phyloP scores from a whole-genome alignment of 805 yeast genomes.

The Trichomonascus vanleenenianus region DNA sequence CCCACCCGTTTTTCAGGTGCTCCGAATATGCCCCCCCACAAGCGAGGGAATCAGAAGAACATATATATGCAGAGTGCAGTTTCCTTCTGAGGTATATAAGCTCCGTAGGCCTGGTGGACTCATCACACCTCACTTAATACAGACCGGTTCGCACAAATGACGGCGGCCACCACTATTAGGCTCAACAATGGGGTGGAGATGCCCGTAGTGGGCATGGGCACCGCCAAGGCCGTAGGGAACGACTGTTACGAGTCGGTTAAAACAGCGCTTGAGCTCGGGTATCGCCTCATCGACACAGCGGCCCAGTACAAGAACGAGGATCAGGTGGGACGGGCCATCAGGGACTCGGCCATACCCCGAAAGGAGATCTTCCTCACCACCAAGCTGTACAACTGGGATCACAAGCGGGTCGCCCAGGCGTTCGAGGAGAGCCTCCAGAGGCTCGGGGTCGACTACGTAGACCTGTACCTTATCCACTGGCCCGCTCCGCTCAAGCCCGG shows the following conservation, averaged over 20 bases:
- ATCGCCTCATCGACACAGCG: slow-evolving; percentile 70
- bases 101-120: too few relatives aligned
- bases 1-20: too few relatives aligned
- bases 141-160: neutral
- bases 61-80: too few relatives aligned
- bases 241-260: slow-evolving; percentile 37
- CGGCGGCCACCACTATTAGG: slow-evolving; percentile 21
- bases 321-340: slow-evolving; percentile 49
- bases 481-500: slow-evolving; percentile 37
- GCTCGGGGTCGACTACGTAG: slow-evolving; percentile 52
- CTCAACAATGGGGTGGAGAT: slow-evolving; percentile 51
- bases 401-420: slow-evolving; percentile 36
- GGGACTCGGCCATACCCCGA: slow-evolving; percentile 35
- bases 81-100: too few relatives aligned
- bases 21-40: too few relatives aligned
- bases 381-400: slow-evolving; percentile 45
- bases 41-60: too few relatives aligned
- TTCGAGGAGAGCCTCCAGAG: slow-evolving; percentile 42
- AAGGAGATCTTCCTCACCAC: slow-evolving; percentile 53
- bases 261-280: slow-evolving; percentile 61
- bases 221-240: slow-evolving; percentile 44
- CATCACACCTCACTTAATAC: too few relatives aligned
- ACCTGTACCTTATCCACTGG: slow-evolving; percentile 61
- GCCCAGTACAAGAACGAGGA: slow-evolving; percentile 59
- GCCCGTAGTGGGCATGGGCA: slow-evolving; percentile 66